Evolutionary conservation across 176 grass and related monocot species (phyloP).

Genomic region (Oryza meridionalis): DNA sequence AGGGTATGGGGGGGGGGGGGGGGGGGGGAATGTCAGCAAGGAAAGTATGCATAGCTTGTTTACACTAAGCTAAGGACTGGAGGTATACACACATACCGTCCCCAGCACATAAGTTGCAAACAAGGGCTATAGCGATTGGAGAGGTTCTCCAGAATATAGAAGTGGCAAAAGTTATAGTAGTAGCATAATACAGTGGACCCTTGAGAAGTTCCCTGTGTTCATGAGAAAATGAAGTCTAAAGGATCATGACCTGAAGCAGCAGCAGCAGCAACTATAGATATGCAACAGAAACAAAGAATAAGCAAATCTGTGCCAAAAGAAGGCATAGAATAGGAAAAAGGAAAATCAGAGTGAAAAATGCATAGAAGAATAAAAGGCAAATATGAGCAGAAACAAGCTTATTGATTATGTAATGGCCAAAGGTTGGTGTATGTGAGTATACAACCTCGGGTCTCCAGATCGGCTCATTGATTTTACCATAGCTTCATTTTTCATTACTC

Average conservation of each 20-base stretch:
- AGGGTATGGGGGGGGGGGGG: not conserved
- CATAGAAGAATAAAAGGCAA: not conserved
- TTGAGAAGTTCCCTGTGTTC: slow-evolving; percentile 86
- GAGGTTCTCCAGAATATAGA: slow-evolving; percentile 77
- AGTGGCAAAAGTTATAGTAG: slow-evolving; percentile 79
- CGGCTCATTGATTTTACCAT: slow-evolving; percentile 95
- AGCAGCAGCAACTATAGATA: slow-evolving; percentile 8
- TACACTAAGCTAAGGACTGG: not conserved
- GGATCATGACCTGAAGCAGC: slow-evolving; percentile 8
- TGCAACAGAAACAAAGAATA: not conserved
- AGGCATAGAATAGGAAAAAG: not conserved
- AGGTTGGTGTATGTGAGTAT: slow-evolving; percentile 17
- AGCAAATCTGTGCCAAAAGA: not conserved
- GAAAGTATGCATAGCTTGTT: not conserved
- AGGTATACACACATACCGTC: slow-evolving; percentile 61
- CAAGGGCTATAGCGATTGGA: slow-evolving; percentile 78
- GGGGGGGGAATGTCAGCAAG: not conserved
- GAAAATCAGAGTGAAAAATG: not conserved
- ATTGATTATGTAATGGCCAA: not conserved
- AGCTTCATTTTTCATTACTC: slow-evolving; percentile 81
- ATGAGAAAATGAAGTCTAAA: slow-evolving; percentile 33
- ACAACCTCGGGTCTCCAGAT: slow-evolving; percentile 71
- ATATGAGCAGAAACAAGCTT: not conserved
- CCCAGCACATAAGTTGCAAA: slow-evolving; percentile 97
- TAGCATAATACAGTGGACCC: slow-evolving; percentile 88